Percentiles rank a stretch among this genome's conserved stretches.
These are phyloP conservation scores for Colletotrichum tanaceti DNA, from an alignment of 2,329 filamentous ascomycete genomes.

Conservation along the genomic window DNA sequence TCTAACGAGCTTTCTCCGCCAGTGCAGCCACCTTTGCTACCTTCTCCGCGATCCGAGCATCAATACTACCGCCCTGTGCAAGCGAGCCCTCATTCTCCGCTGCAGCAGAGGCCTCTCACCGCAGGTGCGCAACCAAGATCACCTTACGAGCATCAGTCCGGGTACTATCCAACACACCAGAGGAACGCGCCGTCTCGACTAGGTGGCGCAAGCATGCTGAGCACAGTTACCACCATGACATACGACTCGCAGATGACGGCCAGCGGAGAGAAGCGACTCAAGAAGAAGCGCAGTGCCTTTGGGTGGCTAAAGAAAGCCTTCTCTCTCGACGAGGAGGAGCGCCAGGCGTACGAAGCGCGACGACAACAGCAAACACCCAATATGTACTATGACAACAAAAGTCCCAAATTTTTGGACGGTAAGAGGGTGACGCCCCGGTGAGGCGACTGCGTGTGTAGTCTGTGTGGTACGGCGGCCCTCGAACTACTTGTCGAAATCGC, in stretches of 20 bases:
- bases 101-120: slow-evolving; percentile 70
- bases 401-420: slow-evolving; percentile 67
- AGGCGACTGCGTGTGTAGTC: background rate
- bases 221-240: slow-evolving; percentile 63
- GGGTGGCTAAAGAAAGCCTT: slow-evolving; percentile 78
- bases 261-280: slow-evolving; percentile 57
- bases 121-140: slow-evolving; percentile 52
- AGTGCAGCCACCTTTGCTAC: slow-evolving; percentile 53
- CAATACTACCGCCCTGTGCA: slow-evolving; percentile 72
- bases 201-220: slow-evolving; percentile 68
- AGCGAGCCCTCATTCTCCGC: slow-evolving; percentile 71
- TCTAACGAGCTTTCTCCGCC: slow-evolving; percentile 53
- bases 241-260: slow-evolving; percentile 51
- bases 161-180: slow-evolving; percentile 53
- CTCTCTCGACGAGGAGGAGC: slow-evolving; percentile 72
- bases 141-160: slow-evolving; percentile 42
- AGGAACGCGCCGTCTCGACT: slow-evolving; percentile 65
- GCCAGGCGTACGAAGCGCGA: slow-evolving; percentile 67
- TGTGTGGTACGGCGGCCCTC: background rate
- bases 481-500: slow-evolving; percentile 4
- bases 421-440: slow-evolving; percentile 54
- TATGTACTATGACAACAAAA: slow-evolving; percentile 62
- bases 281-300: slow-evolving; percentile 76
- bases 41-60: slow-evolving; percentile 63
- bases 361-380: slow-evolving; percentile 58